Evolutionary conservation across 148 eudicot species (phyloP).

Genomic region (Nepenthes mirabilis): DNA sequence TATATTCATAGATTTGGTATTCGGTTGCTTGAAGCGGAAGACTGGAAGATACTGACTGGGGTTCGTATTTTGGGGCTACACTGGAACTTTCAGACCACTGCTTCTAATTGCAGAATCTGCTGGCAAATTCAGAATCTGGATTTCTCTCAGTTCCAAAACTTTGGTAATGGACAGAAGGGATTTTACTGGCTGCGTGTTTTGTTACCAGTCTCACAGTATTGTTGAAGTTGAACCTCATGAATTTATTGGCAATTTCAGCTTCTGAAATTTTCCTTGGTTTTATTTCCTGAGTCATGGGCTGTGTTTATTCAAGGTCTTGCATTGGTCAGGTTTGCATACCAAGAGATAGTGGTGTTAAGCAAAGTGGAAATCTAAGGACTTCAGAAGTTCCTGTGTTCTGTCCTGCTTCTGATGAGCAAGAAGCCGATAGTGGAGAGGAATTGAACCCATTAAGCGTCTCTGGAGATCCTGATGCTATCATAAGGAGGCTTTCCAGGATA

Average conservation of each 20-base stretch:
- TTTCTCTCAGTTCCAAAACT: not conserved
- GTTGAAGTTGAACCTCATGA: constrained; percentile 24
- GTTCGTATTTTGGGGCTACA: not conserved
- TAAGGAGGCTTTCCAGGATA: constrained; percentile 72
- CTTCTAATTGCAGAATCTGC: constrained; percentile 4
- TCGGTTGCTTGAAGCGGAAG: not conserved
- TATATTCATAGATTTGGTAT: not conserved
- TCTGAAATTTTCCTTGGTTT: constrained; percentile 17
- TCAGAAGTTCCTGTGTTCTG: constrained; percentile 48
- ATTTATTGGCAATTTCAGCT: constrained; percentile 18
- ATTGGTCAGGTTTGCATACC: constrained; percentile 82
- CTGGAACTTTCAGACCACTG: not conserved
- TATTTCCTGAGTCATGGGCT: constrained; percentile 65
- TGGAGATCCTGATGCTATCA: constrained; percentile 73
- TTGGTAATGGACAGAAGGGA: not conserved
- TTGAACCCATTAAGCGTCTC: constrained; percentile 35
- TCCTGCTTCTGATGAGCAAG: constrained; percentile 37
- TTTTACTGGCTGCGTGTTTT: constrained; percentile 1
- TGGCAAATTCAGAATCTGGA: constrained; percentile 5
- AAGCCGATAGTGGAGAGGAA: constrained; percentile 36
- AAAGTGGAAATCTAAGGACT: constrained; percentile 32
- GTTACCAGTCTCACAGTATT: not conserved
- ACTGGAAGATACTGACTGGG: not conserved
- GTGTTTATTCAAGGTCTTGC: constrained; percentile 85
- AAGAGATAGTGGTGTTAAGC: constrained; percentile 35